Base-by-base conservation (phyloP, 768 basidiomycete species). In the Daedaleopsis nitida region DNA sequence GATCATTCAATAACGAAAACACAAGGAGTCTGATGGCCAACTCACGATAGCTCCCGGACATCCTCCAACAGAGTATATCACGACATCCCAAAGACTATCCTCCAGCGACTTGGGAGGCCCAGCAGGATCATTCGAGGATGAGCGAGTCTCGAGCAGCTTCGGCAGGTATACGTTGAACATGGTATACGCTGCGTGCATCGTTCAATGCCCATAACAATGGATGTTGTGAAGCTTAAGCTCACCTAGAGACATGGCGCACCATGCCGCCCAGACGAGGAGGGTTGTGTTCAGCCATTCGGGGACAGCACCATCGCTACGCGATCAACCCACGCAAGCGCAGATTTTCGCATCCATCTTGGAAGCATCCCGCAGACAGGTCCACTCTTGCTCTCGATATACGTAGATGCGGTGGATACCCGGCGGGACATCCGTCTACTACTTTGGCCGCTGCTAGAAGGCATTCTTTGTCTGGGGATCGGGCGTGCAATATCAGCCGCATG, bases 121-220 rank as follows among this genome's bases (percentile, higher is more conserved):
- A 14, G 6, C 64, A 60, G n/a, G 56, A 2, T 69, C 65, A 6
- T 2, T 63, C 62, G 53, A 60, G 6, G 64, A 65, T 12, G 75
- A 56, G 19, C 84, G 77, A 27, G 83, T 82, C 75, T 96, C 94
- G 39, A 96, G 75, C 12, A 95, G 77, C 69, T 92, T 96, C 0
- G 94, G 94, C 19, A 95, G 81, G 70, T 85, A 96, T 27, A 94
- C 92, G 69, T 96, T 96, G 74, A 96, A 96, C 87, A 96, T 94
- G 2, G 92, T 94, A 68, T 87, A 94, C 0, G 86, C 90, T 91
- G 35, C 34, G 4, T 24, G 19, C 3, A 11, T 14, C n/a, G 39
- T 37, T 52, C 52, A 57, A 32, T 32, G 34, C 19, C 10, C 7
- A 14, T 23, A 27, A 43, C 6, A 13, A n/a, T 14, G 23, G 24